These are phyloP conservation scores for Penicillium sp. DNA, from an alignment of 2,329 filamentous ascomycete genomes.

Conservation along the genomic window DNA sequence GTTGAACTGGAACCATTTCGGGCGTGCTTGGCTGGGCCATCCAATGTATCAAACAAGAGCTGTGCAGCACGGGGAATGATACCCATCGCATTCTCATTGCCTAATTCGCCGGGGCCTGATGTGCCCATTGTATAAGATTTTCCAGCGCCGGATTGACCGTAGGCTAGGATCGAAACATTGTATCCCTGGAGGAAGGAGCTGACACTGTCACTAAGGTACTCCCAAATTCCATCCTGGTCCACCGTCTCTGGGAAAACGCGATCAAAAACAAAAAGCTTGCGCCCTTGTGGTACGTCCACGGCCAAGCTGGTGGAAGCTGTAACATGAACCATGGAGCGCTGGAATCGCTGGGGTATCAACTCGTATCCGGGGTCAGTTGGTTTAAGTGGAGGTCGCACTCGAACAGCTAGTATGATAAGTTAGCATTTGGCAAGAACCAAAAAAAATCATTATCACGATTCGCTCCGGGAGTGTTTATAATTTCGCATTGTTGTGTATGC, in stretches of 20 bases:
- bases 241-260: slow-evolving; percentile 85
- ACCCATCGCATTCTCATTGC: slow-evolving; percentile 69
- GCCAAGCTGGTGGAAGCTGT: slow-evolving; percentile 80
- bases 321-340: slow-evolving; percentile 87
- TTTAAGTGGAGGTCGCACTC: slow-evolving; percentile 83
- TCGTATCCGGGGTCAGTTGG: slow-evolving; percentile 88
- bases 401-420: slow-evolving; percentile 65
- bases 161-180: slow-evolving; percentile 96
- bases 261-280: slow-evolving; percentile 95
- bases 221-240: slow-evolving; percentile 86
- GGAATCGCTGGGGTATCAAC: slow-evolving; percentile 92
- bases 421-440: neutral
- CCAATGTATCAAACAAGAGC: slow-evolving; percentile 83
- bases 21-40: slow-evolving; percentile 54
- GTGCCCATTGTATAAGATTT: slow-evolving; percentile 99
- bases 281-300: slow-evolving; percentile 87
- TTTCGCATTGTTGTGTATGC: neutral
- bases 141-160: slow-evolving; percentile 94
- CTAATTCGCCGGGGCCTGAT: slow-evolving; percentile 77
- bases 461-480: neutral
- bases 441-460: neutral
- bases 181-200: slow-evolving; percentile 90
- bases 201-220: slow-evolving; percentile 89
- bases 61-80: slow-evolving; percentile 92
- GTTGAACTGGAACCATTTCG: slow-evolving; percentile 72